Evolutionary conservation across 441 rosid species (phyloP).

Genomic region (Omphalea diandra): DNA sequence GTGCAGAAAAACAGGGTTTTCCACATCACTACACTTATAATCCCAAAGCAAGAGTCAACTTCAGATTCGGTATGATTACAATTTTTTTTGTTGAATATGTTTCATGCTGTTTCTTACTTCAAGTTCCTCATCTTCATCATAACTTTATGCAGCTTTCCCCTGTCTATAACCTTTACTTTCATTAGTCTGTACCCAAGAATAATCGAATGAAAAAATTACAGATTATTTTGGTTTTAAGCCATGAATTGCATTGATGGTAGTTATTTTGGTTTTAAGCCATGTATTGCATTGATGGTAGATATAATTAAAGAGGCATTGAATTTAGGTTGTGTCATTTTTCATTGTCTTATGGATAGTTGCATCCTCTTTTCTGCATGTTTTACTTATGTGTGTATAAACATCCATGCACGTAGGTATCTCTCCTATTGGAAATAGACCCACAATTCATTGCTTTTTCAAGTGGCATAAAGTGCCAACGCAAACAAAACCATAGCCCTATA

Average conservation of each 20-base stretch:
- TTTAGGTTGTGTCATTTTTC: not conserved
- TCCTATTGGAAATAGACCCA: not conserved
- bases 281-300: not conserved
- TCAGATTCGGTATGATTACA: conserved; percentile 75
- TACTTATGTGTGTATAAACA: not conserved
- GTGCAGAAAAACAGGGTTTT: conserved; percentile 89
- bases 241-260: too few species aligned
- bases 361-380: not conserved
- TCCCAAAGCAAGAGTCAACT: conserved; percentile 97
- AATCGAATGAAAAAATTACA: not conserved
- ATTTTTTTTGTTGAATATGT: not conserved
- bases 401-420: not conserved
- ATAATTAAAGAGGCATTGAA: not conserved
- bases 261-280: not conserved
- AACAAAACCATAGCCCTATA: not conserved
- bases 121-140: not conserved
- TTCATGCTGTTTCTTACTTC: not conserved
- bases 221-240: not conserved
- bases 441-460: not conserved
- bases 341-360: not conserved
- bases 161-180: not conserved
- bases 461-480: not conserved
- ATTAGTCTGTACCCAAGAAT: conserved; percentile 6
- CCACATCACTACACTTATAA: conserved; percentile 84
- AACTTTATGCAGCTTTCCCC: not conserved